These are phyloP conservation scores for Pouteria glomerata DNA, from an alignment of 148 eudicot species.

Conservation along the genomic window DNA sequence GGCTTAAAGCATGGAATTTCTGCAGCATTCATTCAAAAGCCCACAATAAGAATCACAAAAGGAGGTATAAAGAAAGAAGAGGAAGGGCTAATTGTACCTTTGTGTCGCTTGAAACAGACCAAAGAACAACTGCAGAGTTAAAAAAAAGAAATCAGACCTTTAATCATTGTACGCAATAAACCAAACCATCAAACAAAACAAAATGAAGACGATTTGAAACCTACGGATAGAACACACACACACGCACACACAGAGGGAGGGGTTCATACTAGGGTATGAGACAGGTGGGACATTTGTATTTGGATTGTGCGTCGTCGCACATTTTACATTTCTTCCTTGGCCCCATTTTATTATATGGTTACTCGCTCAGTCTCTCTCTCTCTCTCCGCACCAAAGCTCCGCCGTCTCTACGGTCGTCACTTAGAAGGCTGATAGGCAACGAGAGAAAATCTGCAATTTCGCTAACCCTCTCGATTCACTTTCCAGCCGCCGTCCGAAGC, in stretches of 20 bases:
- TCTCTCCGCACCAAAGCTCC: background rate
- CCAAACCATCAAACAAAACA: background rate
- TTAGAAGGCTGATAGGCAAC: too few relatives aligned
- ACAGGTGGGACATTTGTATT: conserved; percentile 77
- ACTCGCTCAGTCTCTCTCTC: background rate
- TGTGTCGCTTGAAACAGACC: conserved; percentile 69
- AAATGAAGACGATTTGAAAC: background rate
- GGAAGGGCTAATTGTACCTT: conserved; percentile 37
- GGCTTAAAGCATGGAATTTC: conserved; percentile 50
- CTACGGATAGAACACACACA: too few relatives aligned
- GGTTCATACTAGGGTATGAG: conserved; percentile 59
- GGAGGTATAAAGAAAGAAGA: background rate
- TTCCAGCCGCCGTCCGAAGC: too few relatives aligned
- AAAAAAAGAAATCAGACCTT: background rate
- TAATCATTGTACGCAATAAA: background rate
- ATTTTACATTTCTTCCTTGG: conserved; percentile 48
- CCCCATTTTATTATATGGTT: conserved; percentile 27
- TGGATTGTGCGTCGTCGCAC: conserved; percentile 66
- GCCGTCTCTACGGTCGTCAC: background rate
- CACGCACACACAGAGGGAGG: background rate
- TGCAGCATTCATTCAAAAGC: conserved; percentile 18
- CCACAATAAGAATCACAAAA: background rate
- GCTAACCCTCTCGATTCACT: too few relatives aligned
- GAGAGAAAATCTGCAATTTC: too few relatives aligned
- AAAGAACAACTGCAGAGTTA: conserved; percentile 56